Base-by-base conservation (phyloP, 1,284 basidiomycete genomes). In the Uromyces viciae-fabae region DNA sequence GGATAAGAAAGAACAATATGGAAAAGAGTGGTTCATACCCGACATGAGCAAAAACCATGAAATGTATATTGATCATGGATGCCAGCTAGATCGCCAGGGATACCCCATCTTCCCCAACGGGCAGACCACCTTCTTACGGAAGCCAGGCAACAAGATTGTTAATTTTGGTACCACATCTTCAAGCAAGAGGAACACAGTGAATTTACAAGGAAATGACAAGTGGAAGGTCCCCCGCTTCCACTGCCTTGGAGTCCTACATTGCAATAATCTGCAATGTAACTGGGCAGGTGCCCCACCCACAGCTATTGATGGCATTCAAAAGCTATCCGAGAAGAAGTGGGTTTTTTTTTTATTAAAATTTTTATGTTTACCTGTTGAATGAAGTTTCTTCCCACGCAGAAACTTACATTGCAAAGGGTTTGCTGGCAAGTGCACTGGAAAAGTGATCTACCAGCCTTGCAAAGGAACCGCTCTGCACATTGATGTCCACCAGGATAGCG, bases 131-230 rank as follows among this genome's bases (percentile, higher is more conserved):
- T 60, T 60, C 36, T 25, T 60, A 7, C 28, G 36, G 25, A 25
- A 31, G 3, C 56, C 56, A 14, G 56, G 36, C 4, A 60, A 8
- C 4, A 31, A 17, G 4, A 33, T 31, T 7, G 22, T 33, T 7
- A 60, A 60, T 33, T 60, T 60, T 60, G 56, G 56, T 60, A 11
- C 56, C n/a, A n/a, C n/a, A n/a, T n/a, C n/a, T n/a, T n/a, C n/a
- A n/a, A n/a, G n/a, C n/a, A n/a, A n/a, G n/a, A n/a, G n/a, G n/a
- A n/a, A n/a, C n/a, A n/a, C n/a, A n/a, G n/a, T n/a, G n/a, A n/a
- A n/a, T n/a, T n/a, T n/a, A n/a, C n/a, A n/a, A n/a, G n/a, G n/a
- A n/a, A n/a, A n/a, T n/a, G n/a, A n/a, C n/a, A n/a, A n/a, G n/a
- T n/a, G n/a, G n/a, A n/a, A n/a, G n/a, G n/a, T n/a, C n/a, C n/a